Evolutionary conservation across 805 yeast species (phyloP).

Genomic region (Isabelozyma rhagii): DNA sequence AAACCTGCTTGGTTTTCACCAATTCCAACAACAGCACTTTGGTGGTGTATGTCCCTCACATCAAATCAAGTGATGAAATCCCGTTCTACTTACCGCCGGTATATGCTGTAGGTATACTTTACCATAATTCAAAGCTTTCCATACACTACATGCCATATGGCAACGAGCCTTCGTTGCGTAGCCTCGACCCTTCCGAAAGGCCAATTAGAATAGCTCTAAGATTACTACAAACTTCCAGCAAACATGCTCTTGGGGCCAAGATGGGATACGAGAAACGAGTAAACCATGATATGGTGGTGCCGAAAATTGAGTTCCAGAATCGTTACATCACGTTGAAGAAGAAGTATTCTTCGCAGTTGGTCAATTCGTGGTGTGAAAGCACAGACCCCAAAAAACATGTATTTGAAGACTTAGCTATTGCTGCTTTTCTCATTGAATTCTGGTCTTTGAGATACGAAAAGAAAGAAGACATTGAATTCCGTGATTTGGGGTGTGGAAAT

Average conservation of each 20-base stretch:
- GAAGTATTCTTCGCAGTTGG: constrained; percentile 71
- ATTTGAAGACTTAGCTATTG: constrained; percentile 93
- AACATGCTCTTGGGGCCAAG: constrained; percentile 81
- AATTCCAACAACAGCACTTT: constrained; percentile 40
- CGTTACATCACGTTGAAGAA: constrained; percentile 76
- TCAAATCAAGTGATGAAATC: constrained; percentile 51
- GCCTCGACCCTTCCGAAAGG: constrained; percentile 50
- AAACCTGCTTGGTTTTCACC: constrained; percentile 64
- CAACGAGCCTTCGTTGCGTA: constrained; percentile 15
- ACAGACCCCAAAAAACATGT: constrained; percentile 96
- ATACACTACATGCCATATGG: constrained; percentile 73
- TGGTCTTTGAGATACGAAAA: constrained; percentile 53
- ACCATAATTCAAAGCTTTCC: constrained; percentile 48
- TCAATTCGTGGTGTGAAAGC: constrained; percentile 85
- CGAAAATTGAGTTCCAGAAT: constrained; percentile 79
- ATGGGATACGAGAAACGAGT: constrained; percentile 87
- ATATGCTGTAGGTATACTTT: constrained; percentile 69
- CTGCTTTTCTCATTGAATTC: constrained; percentile 85
- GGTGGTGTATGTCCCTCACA: constrained; percentile 78
- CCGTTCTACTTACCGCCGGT: constrained; percentile 93
- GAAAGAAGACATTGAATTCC: constrained; percentile 56
- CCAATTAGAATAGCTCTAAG: constrained; percentile 80
- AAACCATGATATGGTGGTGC: constrained; percentile 81
- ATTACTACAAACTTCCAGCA: constrained; percentile 71
- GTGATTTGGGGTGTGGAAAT: constrained; percentile 95